These are phyloP conservation scores for Globisporangium abappressorium DNA, from an alignment of 352 stramenopile genomes.

Conservation along the genomic window DNA sequence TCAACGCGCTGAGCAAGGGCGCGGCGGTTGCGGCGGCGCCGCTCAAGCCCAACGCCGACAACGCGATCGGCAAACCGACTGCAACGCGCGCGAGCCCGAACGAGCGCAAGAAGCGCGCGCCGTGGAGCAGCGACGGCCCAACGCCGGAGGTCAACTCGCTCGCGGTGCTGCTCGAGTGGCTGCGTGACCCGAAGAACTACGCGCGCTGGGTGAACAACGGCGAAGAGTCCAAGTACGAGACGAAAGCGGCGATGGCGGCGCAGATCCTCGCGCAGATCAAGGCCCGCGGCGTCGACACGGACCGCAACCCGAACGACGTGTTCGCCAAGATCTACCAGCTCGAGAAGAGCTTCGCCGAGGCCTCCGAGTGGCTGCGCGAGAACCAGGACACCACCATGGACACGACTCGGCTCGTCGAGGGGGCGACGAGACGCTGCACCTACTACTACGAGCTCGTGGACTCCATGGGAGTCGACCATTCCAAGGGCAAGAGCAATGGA, in stretches of 20 bases:
- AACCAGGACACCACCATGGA: constrained; percentile 8
- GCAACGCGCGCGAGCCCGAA: neutral
- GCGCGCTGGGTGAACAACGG: constrained; percentile 18
- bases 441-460: constrained; percentile 19
- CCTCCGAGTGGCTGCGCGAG: constrained; percentile 9
- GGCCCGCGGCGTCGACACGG: constrained; percentile 14
- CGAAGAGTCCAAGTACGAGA: constrained; percentile 16
- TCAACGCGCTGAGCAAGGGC: constrained; percentile 15
- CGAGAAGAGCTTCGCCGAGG: constrained; percentile 20
- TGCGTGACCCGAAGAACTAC: constrained; percentile 19
- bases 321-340: constrained; percentile 24
- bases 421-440: constrained; percentile 12
- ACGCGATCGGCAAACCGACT: neutral
- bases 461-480: constrained; percentile 13
- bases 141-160: constrained; percentile 16
- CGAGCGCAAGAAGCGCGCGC: constrained; percentile 21
- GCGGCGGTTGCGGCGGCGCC: neutral
- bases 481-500: neutral
- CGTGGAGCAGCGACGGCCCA: constrained; percentile 19
- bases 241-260: constrained; percentile 13
- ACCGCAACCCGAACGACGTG: constrained; percentile 22
- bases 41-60: neutral
- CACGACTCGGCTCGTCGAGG: neutral
- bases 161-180: constrained; percentile 15
- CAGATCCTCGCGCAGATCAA: constrained; percentile 18